A percentile compares a stretch with the other conserved stretches of the same genome.
Evolutionary conservation across 345 rosid species (phyloP).

Genomic region (Psidium guajava): DNA sequence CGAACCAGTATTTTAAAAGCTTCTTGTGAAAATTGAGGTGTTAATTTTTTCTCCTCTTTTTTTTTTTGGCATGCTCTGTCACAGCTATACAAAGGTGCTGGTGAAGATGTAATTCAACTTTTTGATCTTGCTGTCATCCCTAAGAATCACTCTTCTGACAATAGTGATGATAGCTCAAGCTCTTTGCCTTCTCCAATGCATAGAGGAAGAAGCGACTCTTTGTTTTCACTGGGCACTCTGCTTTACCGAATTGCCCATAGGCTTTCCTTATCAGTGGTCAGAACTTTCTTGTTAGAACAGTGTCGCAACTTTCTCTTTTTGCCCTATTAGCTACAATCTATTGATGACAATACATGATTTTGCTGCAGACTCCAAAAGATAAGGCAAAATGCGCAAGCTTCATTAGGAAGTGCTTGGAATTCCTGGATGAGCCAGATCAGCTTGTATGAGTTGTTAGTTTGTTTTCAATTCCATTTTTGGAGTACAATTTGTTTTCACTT

Average conservation of each 20-base stretch:
- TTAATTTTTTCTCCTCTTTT: neutral
- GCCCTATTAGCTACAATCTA: neutral
- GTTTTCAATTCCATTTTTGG: neutral
- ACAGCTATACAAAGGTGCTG: conserved; percentile 89
- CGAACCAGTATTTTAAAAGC: neutral
- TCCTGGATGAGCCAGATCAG: conserved; percentile 76
- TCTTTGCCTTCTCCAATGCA: conserved; percentile 49
- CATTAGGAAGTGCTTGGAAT: conserved; percentile 70
- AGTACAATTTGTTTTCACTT: neutral
- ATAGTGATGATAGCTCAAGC: conserved; percentile 36
- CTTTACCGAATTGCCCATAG: conserved; percentile 89
- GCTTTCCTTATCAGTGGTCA: conserved; percentile 82
- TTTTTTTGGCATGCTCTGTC: neutral
- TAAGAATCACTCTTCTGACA: conserved; percentile 43
- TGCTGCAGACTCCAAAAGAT: conserved; percentile 52
- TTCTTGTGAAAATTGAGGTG: neutral
- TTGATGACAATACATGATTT: conserved; percentile 4
- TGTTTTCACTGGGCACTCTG: conserved; percentile 82
- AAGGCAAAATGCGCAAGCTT: conserved; percentile 75
- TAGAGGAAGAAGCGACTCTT: conserved; percentile 56
- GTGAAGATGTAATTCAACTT: conserved; percentile 89
- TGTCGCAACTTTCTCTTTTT: neutral
- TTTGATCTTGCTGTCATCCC: conserved; percentile 87
- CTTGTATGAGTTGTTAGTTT: conserved; percentile 35
- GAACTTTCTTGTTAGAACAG: neutral